Evolutionary conservation across 805 yeast genomes (phyloP).

Genomic region (Metschnikowia reukaufii): DNA sequence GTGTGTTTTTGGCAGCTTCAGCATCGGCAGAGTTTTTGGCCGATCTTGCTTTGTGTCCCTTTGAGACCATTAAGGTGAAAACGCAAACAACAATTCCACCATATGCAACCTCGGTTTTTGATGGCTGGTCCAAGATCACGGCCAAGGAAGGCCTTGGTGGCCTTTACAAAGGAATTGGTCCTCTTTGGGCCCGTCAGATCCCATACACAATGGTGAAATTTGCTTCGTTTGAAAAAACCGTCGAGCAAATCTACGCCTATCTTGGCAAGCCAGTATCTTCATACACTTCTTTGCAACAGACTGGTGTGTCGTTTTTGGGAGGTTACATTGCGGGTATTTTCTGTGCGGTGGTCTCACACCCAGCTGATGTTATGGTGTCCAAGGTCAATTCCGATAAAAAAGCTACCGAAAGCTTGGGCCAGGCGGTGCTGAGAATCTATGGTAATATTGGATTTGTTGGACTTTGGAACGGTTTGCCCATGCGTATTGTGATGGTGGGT

Average conservation of each 20-base stretch:
- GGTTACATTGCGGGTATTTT: slow-evolving; percentile 97
- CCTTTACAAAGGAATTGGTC: slow-evolving; percentile 84
- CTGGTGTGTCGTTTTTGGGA: slow-evolving; percentile 92
- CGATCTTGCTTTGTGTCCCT: slow-evolving; percentile 86
- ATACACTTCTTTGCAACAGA: slow-evolving; percentile 74
- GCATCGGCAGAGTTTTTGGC: slow-evolving; percentile 95
- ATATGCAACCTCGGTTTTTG: slow-evolving; percentile 58
- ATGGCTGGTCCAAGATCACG: slow-evolving; percentile 65
- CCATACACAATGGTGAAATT: slow-evolving; percentile 99
- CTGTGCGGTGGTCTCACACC: slow-evolving; percentile 95
- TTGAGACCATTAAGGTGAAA: slow-evolving; percentile 91
- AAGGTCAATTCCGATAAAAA: slow-evolving; percentile 76
- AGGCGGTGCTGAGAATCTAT: slow-evolving; percentile 74
- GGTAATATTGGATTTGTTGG: slow-evolving; percentile 83
- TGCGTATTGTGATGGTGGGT: slow-evolving; percentile 96
- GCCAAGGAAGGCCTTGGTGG: slow-evolving; percentile 71
- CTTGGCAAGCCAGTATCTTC: slow-evolving; percentile 73
- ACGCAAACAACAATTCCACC: slow-evolving; percentile 95
- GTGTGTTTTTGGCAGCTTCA: slow-evolving; percentile 76
- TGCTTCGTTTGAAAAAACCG: slow-evolving; percentile 91
- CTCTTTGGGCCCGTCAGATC: slow-evolving; percentile 94
- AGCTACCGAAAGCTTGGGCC: slow-evolving; percentile 63
- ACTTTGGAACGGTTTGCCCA: slow-evolving; percentile 92
- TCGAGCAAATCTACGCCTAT: slow-evolving; percentile 69
- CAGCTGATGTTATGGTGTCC: slow-evolving; percentile 98